Base-by-base conservation (phyloP, 805 yeast species). In the Candida qinlingensis region DNA sequence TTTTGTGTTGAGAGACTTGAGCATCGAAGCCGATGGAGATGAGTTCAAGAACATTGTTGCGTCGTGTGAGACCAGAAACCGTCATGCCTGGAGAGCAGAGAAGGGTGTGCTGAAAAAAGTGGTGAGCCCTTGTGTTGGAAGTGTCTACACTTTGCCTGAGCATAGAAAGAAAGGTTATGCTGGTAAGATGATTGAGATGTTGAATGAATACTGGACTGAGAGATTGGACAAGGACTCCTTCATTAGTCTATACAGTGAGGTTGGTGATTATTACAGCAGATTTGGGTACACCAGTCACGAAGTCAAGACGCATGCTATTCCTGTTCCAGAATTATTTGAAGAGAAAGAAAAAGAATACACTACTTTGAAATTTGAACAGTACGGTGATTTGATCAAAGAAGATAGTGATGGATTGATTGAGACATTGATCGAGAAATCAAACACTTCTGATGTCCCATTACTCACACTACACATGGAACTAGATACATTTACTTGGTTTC, bases 191-290 rank as follows among this genome's bases (percentile, higher is more conserved):
- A 65, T 83, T 40, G 42, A 47, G 27, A 39, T 49, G 39, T 54
- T 79, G 36, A 65, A 69, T 46, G 54, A 63, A 6, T 61, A 60
- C 42, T 66, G 67, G 49, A 74, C 67, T 27, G 52, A 64, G 4
- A 62, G 62, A 29, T 63, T 71, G 33, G 54, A 63, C 42, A 54
- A 59, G 8, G 59, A 66, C 25, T 51, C 63, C 26, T 61, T 74
- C 12, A 63, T 73, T 36, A 69, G 71, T 38, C 71, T 88, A 45
- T 87, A 87, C 72, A 83, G 92, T 52, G 94, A 83, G 43, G 79
- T 86, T 25, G 92, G 86, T 12, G 75, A 72, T 33, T 87, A 75
- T 55, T 89, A 89, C 63, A 67, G 72, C 36, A 68, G 72, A 53
- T 79, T 83, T 54, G 96, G 91, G 0, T 85, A 77, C 59, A 67